A percentile compares a stretch with the other conserved stretches of the same genome.
These are phyloP conservation scores for Conidiobolus coronatus DNA, from an alignment of 371 early-diverging fungal species.

Conservation along the genomic window DNA sequence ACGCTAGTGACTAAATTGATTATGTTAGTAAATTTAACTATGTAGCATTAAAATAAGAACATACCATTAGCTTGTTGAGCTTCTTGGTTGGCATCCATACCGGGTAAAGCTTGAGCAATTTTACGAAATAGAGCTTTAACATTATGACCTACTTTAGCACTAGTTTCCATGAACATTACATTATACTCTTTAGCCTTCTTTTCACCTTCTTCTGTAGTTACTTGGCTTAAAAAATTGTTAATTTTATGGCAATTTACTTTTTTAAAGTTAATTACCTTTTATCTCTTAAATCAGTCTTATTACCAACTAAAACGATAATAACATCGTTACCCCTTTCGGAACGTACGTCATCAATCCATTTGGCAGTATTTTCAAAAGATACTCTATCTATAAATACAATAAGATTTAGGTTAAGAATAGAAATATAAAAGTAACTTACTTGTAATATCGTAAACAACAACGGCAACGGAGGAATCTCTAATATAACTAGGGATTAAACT, in stretches of 20 bases:
- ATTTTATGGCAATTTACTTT: not conserved
- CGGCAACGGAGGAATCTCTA: slow-evolving; percentile 94
- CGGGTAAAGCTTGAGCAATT: slow-evolving; percentile 87
- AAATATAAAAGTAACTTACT: slow-evolving; percentile 19
- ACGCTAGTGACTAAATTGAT: not conserved
- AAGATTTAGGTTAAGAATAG: not conserved
- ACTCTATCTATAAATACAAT: slow-evolving; percentile 34
- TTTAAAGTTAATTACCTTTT: slow-evolving; percentile 33
- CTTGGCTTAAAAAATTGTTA: slow-evolving; percentile 30
- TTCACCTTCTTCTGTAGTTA: slow-evolving; percentile 90
- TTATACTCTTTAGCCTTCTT: slow-evolving; percentile 82
- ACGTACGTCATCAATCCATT: slow-evolving; percentile 97
- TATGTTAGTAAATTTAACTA: not conserved
- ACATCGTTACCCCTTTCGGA: slow-evolving; percentile 92
- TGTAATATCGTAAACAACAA: slow-evolving; percentile 93
- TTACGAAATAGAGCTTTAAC: slow-evolving; percentile 87
- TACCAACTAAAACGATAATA: slow-evolving; percentile 96
- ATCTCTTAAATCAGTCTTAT: slow-evolving; percentile 93
- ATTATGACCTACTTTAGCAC: slow-evolving; percentile 90
- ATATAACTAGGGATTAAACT: slow-evolving; percentile 96
- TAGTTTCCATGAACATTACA: slow-evolving; percentile 92
- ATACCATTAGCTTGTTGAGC: slow-evolving; percentile 1
- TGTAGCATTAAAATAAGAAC: not conserved
- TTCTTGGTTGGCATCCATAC: slow-evolving; percentile 28
- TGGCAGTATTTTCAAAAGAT: slow-evolving; percentile 83